A percentile compares a stretch with the other conserved stretches of the same genome.
phyloP scores from a whole-genome alignment of 768 basidiomycete species.

The Gymnopilus dilepis region DNA sequence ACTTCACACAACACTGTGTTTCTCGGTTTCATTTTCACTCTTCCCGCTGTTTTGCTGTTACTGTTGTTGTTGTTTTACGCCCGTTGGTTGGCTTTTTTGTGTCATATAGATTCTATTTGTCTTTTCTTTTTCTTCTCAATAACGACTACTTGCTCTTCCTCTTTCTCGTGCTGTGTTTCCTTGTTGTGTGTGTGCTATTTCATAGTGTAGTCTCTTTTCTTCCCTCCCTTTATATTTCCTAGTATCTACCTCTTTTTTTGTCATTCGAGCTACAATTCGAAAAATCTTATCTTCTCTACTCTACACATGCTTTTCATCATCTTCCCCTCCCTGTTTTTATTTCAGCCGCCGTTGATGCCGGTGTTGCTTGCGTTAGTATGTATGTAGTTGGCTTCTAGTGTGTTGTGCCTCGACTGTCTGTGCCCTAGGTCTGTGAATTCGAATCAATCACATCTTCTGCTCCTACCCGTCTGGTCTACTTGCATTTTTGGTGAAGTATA shows the following conservation, averaged over 20 bases:
- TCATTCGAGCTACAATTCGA: not conserved
- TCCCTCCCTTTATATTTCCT: not conserved
- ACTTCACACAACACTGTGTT: too few relatives aligned
- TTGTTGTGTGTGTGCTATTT: not conserved
- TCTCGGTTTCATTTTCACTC: too few relatives aligned
- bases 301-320: not conserved
- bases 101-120: not conserved
- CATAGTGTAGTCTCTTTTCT: not conserved
- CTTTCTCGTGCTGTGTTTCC: not conserved
- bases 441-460: slow-evolving; percentile 3
- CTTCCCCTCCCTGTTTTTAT: not conserved
- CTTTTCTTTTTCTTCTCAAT: too few relatives aligned
- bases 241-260: not conserved
- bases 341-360: slow-evolving; percentile 8
- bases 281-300: not conserved
- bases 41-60: not conserved
- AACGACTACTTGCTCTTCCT: not conserved
- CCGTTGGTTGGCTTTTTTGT: not conserved
- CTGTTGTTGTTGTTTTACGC: too few relatives aligned
- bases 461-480: slow-evolving; percentile 3
- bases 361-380: slow-evolving; percentile 13
- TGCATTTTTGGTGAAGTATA: too few relatives aligned
- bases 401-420: slow-evolving; percentile 9
- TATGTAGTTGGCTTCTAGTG: not conserved
- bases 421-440: slow-evolving; percentile 1